Conservation (phyloP, 257 asterid genomes). For the Handroanthus guayacan region DNA sequence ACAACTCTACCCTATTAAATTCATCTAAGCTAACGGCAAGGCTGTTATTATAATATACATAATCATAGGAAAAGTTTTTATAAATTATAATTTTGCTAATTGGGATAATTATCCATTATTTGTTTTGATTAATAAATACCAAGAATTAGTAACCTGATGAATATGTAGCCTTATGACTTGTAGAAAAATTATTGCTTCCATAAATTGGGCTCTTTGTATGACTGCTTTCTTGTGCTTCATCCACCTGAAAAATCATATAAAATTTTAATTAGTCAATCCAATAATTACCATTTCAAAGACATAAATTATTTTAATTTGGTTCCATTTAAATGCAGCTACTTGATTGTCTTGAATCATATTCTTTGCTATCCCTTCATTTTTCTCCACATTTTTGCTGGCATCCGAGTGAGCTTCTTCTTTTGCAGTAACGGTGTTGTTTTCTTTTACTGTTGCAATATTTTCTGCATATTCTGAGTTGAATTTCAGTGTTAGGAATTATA, state of each 20-base stretch:
- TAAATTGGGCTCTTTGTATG: constrained; percentile 30
- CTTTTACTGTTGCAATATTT: constrained; percentile 37
- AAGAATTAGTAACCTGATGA: constrained; percentile 39
- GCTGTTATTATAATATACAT: no score
- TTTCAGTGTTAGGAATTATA: neutral
- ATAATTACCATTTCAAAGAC: neutral
- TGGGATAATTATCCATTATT: no score
- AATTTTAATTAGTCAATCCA: neutral
- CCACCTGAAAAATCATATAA: neutral
- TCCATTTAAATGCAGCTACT: neutral
- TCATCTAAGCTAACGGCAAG: no score
- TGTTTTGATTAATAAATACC: no score
- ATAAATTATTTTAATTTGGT: neutral
- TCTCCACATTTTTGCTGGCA: constrained; percentile 6
- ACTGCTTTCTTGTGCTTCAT: constrained; percentile 36
- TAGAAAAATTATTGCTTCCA: constrained; percentile 29
- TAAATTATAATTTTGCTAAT: no score
- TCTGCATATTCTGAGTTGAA: constrained; percentile 36
- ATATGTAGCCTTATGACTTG: constrained; percentile 38
- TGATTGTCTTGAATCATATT: no score
- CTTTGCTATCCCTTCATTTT: neutral
- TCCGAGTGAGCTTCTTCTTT: neutral
- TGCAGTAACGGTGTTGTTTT: constrained; percentile 21
- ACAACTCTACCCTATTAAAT: no score
- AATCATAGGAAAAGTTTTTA: no score